Evolutionary conservation across 305 asterid species (phyloP), one percentile per base, ranked within the genome.

Genomic region (Fraxinus angustifolia): DNA sequence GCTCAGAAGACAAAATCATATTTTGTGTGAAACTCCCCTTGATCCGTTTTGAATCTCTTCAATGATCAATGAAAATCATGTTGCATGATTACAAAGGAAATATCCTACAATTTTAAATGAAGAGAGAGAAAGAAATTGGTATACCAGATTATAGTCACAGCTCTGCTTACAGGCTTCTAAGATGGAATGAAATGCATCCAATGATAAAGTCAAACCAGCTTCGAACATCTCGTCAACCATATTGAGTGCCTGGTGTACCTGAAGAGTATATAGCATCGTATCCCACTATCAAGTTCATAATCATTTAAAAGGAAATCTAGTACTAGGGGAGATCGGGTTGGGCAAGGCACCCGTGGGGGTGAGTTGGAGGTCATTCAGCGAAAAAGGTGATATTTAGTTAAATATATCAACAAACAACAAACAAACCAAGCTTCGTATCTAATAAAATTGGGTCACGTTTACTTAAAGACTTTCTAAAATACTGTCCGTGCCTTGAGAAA

Each of bases 241-340:
- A 85, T 87, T 82, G 81, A 96, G 91, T 45, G 97, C 99, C 76
- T 85, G 88, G 70, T 92, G 96, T 79, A 96, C 98, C 98, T 94
- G 81, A 79, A 82, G 30, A 77, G 45, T 28, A 85, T 77, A 82
- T 70, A 80, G 73, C n/a, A 82, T 82, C 53, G 62, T 34, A 65
- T 85, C 26, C 68, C 58, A 76, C 75, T 19, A 78, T 56, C 71
- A 36, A 35, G 30, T 38, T 60, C 75, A 79, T 35, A 34, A 40
- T 26, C 8, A 77, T 74, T 28, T 48, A 79, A 28, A 67, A 67
- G 21, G 68, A 74, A 80, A 77, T 56, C 73, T 31, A 78, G 60
- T 58, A 65, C 76, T 34, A 75, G 30, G 86, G 21, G 16, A 50
- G 40, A 76, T 71, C 50, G 65, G 78, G 40, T 67, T 78, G 70